Evolutionary conservation across 805 yeast species (phyloP), one percentile per base, ranked within the genome.

Genomic region (Candida orba): DNA sequence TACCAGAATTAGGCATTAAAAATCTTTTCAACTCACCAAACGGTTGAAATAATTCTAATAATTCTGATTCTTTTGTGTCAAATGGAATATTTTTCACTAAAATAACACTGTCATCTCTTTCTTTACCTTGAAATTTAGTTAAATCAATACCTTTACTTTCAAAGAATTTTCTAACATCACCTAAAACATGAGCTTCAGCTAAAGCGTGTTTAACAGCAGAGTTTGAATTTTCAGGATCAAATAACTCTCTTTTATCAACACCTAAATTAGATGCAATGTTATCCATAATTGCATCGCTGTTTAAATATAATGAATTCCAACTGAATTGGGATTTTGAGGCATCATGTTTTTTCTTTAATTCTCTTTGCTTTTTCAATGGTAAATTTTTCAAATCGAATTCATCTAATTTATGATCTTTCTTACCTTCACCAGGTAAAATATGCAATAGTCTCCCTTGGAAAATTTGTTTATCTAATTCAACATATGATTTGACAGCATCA

Each of bases 191-290:
- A 3, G 97, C 95, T 67, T 93, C 99, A 0, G 99, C 98, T 50
- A 93, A 73, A 0, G 99, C 98, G 64, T 90, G 98, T 60, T 90
- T 87, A 13, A 93, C 98, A 1, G 96, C 97, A 41, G 95, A 84
- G 47, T 73, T 80, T 8, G 95, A 75, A 51, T 81, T 86, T 53
- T 87, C 84, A 1, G 96, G 91, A 62, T 93, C 95, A 48, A 93
- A 76, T 57, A 93, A 72, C 45, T 88, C 87, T 8, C 93, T 72
- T 63, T 91, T 93, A 24, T 79, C 61, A 40, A 93, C 70, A 8
- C 98, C 98, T 64, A 93, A 65, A 54, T 84, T 83, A 8, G 76
- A 61, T 2, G 98, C 96, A 36, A 89, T 93, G 42, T 93, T 82
- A 39, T 88, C 91, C 63, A 93, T 69, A 12, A 93, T 95, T 1